Percentiles rank a stretch among this genome's conserved stretches.
Evolutionary conservation across 2,329 filamentous ascomycete genomes (phyloP).

Genomic region (Trematosphaeria pertusa): DNA sequence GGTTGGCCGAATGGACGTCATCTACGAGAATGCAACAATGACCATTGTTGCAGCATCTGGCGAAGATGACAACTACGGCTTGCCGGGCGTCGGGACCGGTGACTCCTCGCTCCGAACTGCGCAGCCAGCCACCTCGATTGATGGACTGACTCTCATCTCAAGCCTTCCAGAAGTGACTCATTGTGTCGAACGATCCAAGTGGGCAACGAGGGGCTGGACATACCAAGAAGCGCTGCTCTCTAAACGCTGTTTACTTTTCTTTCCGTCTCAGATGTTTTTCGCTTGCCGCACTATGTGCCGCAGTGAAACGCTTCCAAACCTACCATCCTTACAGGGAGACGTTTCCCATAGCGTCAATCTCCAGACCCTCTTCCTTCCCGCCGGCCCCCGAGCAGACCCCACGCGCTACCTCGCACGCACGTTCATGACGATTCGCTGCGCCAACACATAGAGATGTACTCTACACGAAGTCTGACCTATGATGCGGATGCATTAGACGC

Average conservation of each 20-base stretch:
- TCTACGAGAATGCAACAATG: constrained; percentile 14
- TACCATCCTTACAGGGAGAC: too few species aligned
- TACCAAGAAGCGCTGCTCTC: constrained; percentile 18
- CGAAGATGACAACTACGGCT: constrained; percentile 4
- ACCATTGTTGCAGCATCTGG: constrained; percentile 20
- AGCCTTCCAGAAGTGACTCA: too few species aligned
- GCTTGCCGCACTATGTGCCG: constrained; percentile 11
- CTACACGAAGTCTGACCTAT: too few species aligned
- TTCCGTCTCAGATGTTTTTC: constrained; percentile 12
- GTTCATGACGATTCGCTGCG: too few species aligned
- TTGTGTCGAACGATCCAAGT: too few species aligned
- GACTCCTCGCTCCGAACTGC: constrained; percentile 7
- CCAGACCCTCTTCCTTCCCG: too few species aligned
- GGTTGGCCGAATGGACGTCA: constrained; percentile 18
- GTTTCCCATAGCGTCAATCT: too few species aligned
- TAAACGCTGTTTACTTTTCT: constrained; percentile 10
- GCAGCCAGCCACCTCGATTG: constrained; percentile 2
- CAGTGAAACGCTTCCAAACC: constrained; percentile 16
- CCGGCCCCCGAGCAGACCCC: too few species aligned
- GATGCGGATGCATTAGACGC: too few species aligned
- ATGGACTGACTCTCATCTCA: background rate
- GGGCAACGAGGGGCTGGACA: constrained; percentile 10
- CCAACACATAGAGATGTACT: too few species aligned
- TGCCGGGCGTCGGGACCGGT: constrained; percentile 10
- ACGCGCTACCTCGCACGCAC: too few species aligned